Percentiles rank a stretch among this genome's conserved stretches.
These are phyloP conservation scores for Cytospora schulzeri DNA, from an alignment of 2,329 filamentous ascomycete genomes.

Conservation along the genomic window DNA sequence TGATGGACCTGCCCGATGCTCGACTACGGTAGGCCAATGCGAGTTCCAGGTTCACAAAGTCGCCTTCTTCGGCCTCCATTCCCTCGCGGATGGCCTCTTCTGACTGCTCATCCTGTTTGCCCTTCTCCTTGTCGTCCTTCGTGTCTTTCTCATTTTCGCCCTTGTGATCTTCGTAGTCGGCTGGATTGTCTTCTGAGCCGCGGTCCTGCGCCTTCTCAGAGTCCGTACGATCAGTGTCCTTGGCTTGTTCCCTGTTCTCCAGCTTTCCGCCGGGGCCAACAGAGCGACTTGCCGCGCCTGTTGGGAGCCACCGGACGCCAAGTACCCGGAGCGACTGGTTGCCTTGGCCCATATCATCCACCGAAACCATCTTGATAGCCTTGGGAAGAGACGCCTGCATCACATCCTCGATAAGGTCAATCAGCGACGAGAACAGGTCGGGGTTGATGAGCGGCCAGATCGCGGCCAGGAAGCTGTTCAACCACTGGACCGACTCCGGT, in stretches of 20 bases:
- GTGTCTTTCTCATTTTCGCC: constrained; percentile 37
- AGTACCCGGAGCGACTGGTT: constrained; percentile 71
- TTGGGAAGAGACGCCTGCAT: constrained; percentile 77
- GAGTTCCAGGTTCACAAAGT: constrained; percentile 77
- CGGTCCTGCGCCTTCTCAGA: constrained; percentile 37
- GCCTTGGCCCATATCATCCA: constrained; percentile 76
- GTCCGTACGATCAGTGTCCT: constrained; percentile 49
- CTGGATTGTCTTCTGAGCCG: constrained; percentile 37
- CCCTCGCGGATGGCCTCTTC: constrained; percentile 51
- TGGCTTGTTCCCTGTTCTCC: constrained; percentile 43
- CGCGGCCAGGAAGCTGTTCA: constrained; percentile 68
- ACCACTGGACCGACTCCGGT: constrained; percentile 70
- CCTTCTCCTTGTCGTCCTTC: constrained; percentile 38
- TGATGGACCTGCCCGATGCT: constrained; percentile 60
- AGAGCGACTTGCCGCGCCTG: constrained; percentile 65
- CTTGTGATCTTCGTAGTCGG: constrained; percentile 37
- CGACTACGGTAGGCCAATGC: constrained; percentile 73
- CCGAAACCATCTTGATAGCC: constrained; percentile 71
- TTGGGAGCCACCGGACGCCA: constrained; percentile 72
- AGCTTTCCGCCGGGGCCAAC: constrained; percentile 62
- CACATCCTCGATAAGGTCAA: constrained; percentile 74
- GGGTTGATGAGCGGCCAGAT: constrained; percentile 78
- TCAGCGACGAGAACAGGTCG: constrained; percentile 68
- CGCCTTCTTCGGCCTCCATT: constrained; percentile 76
- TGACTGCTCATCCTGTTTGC: constrained; percentile 40